Evolutionary conservation across 2,329 filamentous ascomycete genomes (phyloP), one percentile per base, ranked within the genome.

Genomic region (Stachybotrys echinatus): DNA sequence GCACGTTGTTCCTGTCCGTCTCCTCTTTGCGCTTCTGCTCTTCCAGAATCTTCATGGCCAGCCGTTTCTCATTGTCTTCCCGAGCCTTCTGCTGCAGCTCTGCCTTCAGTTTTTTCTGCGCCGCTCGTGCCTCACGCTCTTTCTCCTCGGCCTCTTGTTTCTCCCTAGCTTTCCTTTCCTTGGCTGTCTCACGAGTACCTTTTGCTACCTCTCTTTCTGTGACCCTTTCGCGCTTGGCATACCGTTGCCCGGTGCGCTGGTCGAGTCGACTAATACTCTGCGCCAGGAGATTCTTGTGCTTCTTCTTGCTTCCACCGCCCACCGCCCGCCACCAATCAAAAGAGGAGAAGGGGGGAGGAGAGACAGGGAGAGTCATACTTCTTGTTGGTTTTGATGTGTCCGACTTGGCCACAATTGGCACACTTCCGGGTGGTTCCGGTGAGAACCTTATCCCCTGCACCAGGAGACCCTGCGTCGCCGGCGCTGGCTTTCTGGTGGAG

Each of bases 341-440:
- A 22, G 58, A 48, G 40, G 52, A 49, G 43, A 51, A 55, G 38
- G 61, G 55, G 56, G 63, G 57, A 52, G 62, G 65, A 54, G 61
- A 61, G 50, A 51, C 49, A 40, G 54, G 57, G 53, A 52, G 50
- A 47, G 50, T 70, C 77, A 72, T 81, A 94, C 90, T 96, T 97
- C 75, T 96, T 95, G 76, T 97, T 97, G 45, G 92, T 97, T 72
- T 96, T 96, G 76, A 99, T 99, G 65, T 99, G 94, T 27, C 94
- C 94, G 49, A 95, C 88, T 68, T 94, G 88, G 47, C 94, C 94
- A 72, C 94, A 99, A 69, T 96, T 97, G 58, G 94, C 94, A 72
- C 94, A 99, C 74, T 97, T 97, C 61, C 95, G 81, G 31, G 87
- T 87, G 50, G 89, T 95, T 53, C 85, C 84, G 45, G 74, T 79